Percentiles rank a stretch among this genome's conserved stretches.
Conservation (phyloP, 495 filamentous ascomycete species). For the Acidomyces sp. region DNA sequence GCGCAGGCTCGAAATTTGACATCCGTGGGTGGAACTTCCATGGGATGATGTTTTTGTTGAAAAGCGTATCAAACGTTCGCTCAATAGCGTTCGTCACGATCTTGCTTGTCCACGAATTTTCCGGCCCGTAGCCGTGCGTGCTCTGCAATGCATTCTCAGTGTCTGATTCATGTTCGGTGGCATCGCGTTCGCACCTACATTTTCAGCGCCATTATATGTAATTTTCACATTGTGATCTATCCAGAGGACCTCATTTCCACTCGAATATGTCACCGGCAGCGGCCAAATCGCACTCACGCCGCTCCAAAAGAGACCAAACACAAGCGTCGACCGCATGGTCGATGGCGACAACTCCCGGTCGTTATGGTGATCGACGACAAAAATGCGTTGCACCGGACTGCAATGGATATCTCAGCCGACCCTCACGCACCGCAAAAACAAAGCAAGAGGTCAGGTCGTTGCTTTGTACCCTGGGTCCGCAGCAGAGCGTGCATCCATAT, state of each 20-base stretch:
- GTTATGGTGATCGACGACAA: neutral
- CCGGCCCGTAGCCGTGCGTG: neutral
- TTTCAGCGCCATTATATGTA: slow-evolving; percentile 24
- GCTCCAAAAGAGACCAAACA: neutral
- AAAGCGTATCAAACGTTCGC: slow-evolving; percentile 38
- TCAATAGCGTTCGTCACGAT: slow-evolving; percentile 33
- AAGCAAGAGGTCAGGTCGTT: no score
- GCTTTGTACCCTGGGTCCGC: no score
- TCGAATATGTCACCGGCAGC: slow-evolving; percentile 37
- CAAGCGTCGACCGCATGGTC: neutral
- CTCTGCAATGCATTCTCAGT: neutral
- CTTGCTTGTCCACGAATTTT: slow-evolving; percentile 4
- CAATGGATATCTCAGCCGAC: neutral
- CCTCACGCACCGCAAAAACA: neutral
- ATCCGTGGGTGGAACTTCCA: slow-evolving; percentile 60
- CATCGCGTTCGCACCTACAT: slow-evolving; percentile 4
- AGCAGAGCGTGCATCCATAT: no score
- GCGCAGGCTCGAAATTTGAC: slow-evolving; percentile 46
- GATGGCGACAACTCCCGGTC: neutral
- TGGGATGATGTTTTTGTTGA: slow-evolving; percentile 51
- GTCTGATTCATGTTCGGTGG: neutral
- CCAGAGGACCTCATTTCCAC: slow-evolving; percentile 42
- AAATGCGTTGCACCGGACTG: neutral
- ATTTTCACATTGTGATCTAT: slow-evolving; percentile 35
- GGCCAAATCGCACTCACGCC: slow-evolving; percentile 44